Percentiles rank a stretch among this genome's conserved stretches.
These are phyloP conservation scores for Quercus tomentella DNA, from an alignment of 331 rosid species.

Conservation along the genomic window DNA sequence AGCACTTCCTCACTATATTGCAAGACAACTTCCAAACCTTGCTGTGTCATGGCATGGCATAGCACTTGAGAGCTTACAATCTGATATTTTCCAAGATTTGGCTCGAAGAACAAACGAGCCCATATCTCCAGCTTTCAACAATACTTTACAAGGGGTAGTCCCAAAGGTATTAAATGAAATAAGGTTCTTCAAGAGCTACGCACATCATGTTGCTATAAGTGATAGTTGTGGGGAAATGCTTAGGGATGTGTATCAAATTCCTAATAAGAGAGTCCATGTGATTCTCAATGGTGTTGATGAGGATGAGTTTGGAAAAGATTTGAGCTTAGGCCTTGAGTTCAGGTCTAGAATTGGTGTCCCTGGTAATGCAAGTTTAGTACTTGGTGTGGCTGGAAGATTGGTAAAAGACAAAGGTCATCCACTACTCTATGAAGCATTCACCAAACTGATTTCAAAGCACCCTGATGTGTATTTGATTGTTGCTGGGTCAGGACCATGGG, in stretches of 20 bases:
- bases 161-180: constrained; percentile 83
- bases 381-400: constrained; percentile 93
- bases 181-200: constrained; percentile 73
- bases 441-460: constrained; percentile 41
- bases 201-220: constrained; percentile 86
- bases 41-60: constrained; percentile 98
- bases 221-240: constrained; percentile 94
- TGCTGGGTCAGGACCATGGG: constrained; percentile 98
- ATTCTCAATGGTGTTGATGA: constrained; percentile 86
- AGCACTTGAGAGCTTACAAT: constrained; percentile 87
- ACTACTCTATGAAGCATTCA: constrained; percentile 76
- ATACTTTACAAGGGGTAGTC: constrained; percentile 57
- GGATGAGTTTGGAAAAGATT: constrained; percentile 48
- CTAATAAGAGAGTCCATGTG: constrained; percentile 71
- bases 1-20: constrained; percentile 82
- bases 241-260: constrained; percentile 84
- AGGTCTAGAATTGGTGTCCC: constrained; percentile 59
- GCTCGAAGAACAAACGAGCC: constrained; percentile 51
- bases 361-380: constrained; percentile 56
- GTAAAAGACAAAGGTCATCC: constrained; percentile 97
- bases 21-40: constrained; percentile 61
- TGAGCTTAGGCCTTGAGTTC: constrained; percentile 48
- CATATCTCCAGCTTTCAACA: constrained; percentile 53
- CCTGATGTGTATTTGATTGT: constrained; percentile 60
- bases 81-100: constrained; percentile 75